Conservation (phyloP, 2,329 filamentous ascomycete species). For the Cadophora luteo-olivacea region DNA sequence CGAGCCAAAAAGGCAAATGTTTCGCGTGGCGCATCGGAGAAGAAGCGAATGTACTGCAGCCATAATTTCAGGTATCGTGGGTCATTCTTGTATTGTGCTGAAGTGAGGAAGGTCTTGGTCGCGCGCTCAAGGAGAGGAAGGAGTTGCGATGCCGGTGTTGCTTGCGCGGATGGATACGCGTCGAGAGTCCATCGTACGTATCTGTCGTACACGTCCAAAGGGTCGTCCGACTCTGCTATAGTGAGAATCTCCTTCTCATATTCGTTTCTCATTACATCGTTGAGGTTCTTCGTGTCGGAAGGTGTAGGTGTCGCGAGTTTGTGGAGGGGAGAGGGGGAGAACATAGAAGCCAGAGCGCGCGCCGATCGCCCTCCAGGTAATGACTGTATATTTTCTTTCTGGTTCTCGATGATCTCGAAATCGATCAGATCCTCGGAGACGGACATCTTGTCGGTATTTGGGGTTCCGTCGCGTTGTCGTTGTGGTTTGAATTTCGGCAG, state of each 20-base stretch:
- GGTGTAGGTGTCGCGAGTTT: conserved; percentile 69
- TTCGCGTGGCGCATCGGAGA: conserved; percentile 91
- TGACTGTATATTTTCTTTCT: conserved; percentile 98
- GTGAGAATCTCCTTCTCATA: conserved; percentile 84
- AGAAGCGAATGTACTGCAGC: conserved; percentile 92
- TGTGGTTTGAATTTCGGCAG: conserved; percentile 12
- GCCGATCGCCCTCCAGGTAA: conserved; percentile 89
- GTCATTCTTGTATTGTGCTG: conserved; percentile 91
- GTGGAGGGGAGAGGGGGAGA: conserved; percentile 70
- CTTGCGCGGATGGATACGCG: conserved; percentile 92
- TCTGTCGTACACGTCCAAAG: conserved; percentile 92
- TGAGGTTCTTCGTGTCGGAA: conserved; percentile 75
- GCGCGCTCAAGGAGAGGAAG: conserved; percentile 89
- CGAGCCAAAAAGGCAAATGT: conserved; percentile 90
- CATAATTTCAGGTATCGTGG: conserved; percentile 91
- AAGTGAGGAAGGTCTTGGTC: conserved; percentile 87
- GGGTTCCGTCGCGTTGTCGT: conserved; percentile 29
- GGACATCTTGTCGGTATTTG: conserved; percentile 50
- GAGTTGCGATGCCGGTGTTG: conserved; percentile 89
- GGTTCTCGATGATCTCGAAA: conserved; percentile 93
- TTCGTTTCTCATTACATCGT: conserved; percentile 80
- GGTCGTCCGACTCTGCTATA: conserved; percentile 89
- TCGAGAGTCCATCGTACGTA: conserved; percentile 98
- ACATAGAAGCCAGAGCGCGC: conserved; percentile 82
- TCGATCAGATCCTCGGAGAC: conserved; percentile 62